Conservation (phyloP, 139 green algal species). For the Asterochloris erici region DNA sequence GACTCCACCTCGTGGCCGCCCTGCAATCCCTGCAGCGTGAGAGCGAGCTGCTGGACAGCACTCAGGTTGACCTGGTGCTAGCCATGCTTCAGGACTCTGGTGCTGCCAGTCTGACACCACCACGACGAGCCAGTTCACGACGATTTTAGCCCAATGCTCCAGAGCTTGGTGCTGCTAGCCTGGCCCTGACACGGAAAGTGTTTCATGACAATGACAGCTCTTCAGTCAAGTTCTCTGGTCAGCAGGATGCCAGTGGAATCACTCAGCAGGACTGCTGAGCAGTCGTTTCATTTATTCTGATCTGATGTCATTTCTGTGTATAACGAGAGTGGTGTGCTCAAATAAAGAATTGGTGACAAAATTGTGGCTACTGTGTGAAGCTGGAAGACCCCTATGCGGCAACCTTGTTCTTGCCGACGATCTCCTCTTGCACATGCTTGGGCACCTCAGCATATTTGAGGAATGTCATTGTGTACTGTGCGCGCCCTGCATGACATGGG, state of each 20-base stretch:
- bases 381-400: neutral
- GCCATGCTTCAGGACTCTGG: slow-evolving; percentile 15
- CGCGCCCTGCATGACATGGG: slow-evolving; percentile 37
- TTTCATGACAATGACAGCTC: too few species aligned
- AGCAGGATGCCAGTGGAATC: too few species aligned
- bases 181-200: too few species aligned
- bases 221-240: too few species aligned
- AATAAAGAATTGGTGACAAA: too few species aligned
- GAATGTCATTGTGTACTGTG: slow-evolving; percentile 92
- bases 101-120: neutral
- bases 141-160: too few species aligned
- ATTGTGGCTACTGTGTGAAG: neutral
- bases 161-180: too few species aligned
- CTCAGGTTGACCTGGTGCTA: slow-evolving; percentile 2
- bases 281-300: too few species aligned
- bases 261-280: too few species aligned
- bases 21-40: slow-evolving; percentile 20
- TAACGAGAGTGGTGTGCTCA: too few species aligned
- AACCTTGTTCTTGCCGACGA: slow-evolving; percentile 50
- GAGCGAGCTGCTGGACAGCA: slow-evolving; percentile 14
- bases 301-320: too few species aligned
- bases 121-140: too few species aligned
- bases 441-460: slow-evolving; percentile 92
- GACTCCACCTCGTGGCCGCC: slow-evolving; percentile 21
- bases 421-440: slow-evolving; percentile 88